A percentile compares a stretch with the other conserved stretches of the same genome.
Conservation (phyloP, 495 filamentous ascomycete genomes). For the Aspergillus bertholletiae region DNA sequence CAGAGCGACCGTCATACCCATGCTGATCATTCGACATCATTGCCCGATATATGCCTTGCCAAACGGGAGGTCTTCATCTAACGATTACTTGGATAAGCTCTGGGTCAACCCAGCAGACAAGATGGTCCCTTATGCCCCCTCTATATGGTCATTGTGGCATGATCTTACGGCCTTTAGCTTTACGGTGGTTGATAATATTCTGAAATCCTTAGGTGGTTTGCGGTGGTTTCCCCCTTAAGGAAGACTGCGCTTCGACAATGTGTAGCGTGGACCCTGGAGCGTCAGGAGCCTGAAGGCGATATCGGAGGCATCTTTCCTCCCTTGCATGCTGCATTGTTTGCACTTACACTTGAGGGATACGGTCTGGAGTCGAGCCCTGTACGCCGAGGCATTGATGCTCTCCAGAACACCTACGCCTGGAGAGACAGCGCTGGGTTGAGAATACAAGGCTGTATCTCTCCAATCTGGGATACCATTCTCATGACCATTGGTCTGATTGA, state of each 20-base stretch:
- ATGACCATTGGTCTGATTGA: constrained; percentile 32
- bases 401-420: constrained; percentile 23
- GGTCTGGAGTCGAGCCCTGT: constrained; percentile 11
- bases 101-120: constrained; percentile 31
- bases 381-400: constrained; percentile 14
- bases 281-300: constrained; percentile 27
- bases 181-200: not conserved
- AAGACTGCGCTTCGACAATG: constrained; percentile 11
- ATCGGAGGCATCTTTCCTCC: constrained; percentile 30
- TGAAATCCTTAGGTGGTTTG: not conserved
- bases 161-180: too few species aligned
- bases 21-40: constrained; percentile 34
- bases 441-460: constrained; percentile 24
- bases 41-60: constrained; percentile 33
- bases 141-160: too few species aligned
- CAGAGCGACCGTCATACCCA: constrained; percentile 29
- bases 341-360: constrained; percentile 31
- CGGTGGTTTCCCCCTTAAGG: not conserved
- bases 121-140: not conserved
- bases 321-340: constrained; percentile 23
- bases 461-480: constrained; percentile 38
- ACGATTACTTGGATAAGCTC: constrained; percentile 37
- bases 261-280: constrained; percentile 29
- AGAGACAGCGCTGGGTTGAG: constrained; percentile 19
- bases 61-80: constrained; percentile 23